Evolutionary conservation across 106 monocot genomes (phyloP).

Genomic region (Acorus gramineus): DNA sequence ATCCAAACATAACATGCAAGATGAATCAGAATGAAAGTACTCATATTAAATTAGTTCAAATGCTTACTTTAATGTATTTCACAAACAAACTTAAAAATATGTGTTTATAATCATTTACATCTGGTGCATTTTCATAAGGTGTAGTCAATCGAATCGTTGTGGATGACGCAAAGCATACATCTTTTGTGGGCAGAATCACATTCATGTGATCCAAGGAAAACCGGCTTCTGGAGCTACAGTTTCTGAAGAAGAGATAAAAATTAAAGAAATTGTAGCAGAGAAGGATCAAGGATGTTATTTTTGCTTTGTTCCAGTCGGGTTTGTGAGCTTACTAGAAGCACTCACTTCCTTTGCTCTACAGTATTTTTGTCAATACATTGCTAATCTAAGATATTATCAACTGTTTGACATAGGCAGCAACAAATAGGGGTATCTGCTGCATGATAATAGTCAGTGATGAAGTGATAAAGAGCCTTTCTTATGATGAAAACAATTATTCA

Average conservation of each 20-base stretch:
- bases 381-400: no score
- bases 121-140: no score
- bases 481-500: slow-evolving; percentile 89
- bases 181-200: slow-evolving; percentile 79
- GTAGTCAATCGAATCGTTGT: no score
- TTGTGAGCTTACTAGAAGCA: slow-evolving; percentile 77
- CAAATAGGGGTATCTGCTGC: slow-evolving; percentile 79
- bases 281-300: slow-evolving; percentile 84
- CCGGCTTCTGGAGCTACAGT: slow-evolving; percentile 56
- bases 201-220: slow-evolving; percentile 74
- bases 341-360: slow-evolving; percentile 4
- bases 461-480: slow-evolving; percentile 88
- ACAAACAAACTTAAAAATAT: no score
- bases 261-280: slow-evolving; percentile 84
- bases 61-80: no score
- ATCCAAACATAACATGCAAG: no score
- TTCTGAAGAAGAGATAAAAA: slow-evolving; percentile 85
- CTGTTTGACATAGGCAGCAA: slow-evolving; percentile 31
- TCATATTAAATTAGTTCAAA: no score
- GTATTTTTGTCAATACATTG: not conserved
- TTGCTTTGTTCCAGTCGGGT: slow-evolving; percentile 81
- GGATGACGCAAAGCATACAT: no score
- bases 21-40: no score
- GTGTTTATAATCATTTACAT: no score
- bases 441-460: slow-evolving; percentile 81